Base-by-base conservation (phyloP, 352 stramenopile species). In the Aphanomyces stellatus region DNA sequence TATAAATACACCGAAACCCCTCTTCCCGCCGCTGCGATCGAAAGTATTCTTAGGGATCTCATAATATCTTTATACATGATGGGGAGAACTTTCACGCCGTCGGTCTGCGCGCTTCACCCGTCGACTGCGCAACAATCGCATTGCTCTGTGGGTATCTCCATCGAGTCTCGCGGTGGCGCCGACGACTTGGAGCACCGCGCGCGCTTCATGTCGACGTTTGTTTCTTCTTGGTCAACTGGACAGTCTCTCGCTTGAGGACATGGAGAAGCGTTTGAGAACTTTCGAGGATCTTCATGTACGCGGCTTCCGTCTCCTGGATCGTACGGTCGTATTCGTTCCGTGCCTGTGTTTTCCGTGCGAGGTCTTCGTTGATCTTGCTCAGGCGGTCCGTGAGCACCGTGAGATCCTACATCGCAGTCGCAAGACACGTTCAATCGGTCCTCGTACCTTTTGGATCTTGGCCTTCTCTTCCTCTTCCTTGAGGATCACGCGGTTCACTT, bases 261-360 rank as follows among this genome's bases (percentile, higher is more conserved):
- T 98, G 88, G 11, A 98, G 82, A 61, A 98, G 76, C 37, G 93
- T 98, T 73, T 98, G 91, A 41, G 90, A 97, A 65, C 80, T 94
- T 75, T 98, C 91, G 40, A 98, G 76, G 69, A 98, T 98, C 88
- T 97, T 97, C 89, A 97, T 98, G 76, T 98, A 98, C 19, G 93
- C 91, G 7, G 86, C 85, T 72, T 97, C 88, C 3, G 90, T 98
- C 74, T 98, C 90, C 73, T 97, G 85, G 71, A 97, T 97, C 4
- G 91, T 98, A 30, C 83, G 81, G 69, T 98, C 91, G 77, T 98
- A 97, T 72, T 98, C 90, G 71, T 96, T 96, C 24, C 87, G 77
- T 28, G 91, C 87, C 65, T 94, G 84, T 30, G 85, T 90, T 76
- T 97, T 97, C 51, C 86, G 77, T 28, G 88, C 86, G 24, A 98